phyloP scores from a whole-genome alignment of 73 alveolate genomes.

The Breviolum minutum region DNA sequence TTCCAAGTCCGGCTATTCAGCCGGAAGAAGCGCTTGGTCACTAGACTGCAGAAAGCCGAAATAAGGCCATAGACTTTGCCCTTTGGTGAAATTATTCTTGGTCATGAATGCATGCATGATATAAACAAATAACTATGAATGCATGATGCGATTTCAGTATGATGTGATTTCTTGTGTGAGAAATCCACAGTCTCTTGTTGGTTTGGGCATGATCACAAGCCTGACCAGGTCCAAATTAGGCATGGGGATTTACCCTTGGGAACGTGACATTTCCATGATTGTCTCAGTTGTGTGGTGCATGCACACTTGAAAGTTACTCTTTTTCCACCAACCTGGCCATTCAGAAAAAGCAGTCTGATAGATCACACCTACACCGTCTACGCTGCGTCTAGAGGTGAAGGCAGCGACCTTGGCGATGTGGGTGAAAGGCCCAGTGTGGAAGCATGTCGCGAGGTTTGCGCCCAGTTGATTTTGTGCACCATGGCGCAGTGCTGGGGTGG shows the following conservation, averaged over 20 bases:
- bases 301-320: neutral
- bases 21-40: neutral
- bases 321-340: neutral
- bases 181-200: no score
- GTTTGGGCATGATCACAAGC: no score
- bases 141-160: no score
- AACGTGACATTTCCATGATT: neutral
- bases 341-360: no score
- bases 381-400: neutral
- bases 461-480: neutral
- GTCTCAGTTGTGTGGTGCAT: neutral
- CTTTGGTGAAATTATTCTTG: no score
- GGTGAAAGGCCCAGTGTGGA: neutral
- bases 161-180: no score
- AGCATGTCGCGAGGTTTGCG: conserved; percentile 1
- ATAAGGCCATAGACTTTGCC: no score
- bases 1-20: neutral
- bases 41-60: neutral
- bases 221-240: neutral
- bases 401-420: neutral
- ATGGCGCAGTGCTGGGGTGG: neutral
- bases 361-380: neutral
- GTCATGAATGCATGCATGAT: no score
- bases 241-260: neutral
- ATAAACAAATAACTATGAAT: no score